Conservation (phyloP, 2,329 filamentous ascomycete species). For the Fusarium goolgardi region DNA sequence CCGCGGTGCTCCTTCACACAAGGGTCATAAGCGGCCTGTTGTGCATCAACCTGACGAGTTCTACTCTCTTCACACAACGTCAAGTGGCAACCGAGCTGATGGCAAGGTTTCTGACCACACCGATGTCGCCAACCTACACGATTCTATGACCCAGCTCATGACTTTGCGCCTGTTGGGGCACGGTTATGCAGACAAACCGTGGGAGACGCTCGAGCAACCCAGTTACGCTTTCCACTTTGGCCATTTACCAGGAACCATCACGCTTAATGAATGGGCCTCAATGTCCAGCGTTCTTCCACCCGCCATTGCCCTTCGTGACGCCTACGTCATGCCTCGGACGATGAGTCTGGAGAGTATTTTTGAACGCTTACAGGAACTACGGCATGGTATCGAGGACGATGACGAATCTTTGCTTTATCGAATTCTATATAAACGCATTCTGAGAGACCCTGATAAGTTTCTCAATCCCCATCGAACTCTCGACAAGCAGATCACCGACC, state of each 20-base stretch:
- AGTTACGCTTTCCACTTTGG: constrained; percentile 77
- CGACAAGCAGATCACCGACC: constrained; percentile 77
- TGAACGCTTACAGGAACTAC: constrained; percentile 68
- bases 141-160: constrained; percentile 69
- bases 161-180: constrained; percentile 62
- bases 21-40: constrained; percentile 64
- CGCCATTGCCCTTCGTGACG: constrained; percentile 67
- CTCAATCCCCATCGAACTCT: constrained; percentile 71
- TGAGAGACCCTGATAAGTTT: constrained; percentile 74
- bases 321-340: constrained; percentile 68
- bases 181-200: constrained; percentile 63
- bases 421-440: constrained; percentile 73
- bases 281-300: constrained; percentile 68
- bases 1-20: constrained; percentile 67
- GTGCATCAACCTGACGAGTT: constrained; percentile 67
- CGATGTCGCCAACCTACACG: constrained; percentile 63
- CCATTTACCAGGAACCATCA: constrained; percentile 74
- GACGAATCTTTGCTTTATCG: constrained; percentile 69
- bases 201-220: constrained; percentile 80
- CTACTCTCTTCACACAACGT: constrained; percentile 66
- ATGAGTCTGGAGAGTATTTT: constrained; percentile 69
- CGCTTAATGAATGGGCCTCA: constrained; percentile 75
- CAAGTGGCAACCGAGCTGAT: constrained; percentile 57
- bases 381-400: constrained; percentile 66
- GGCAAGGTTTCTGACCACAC: constrained; percentile 54